These are phyloP conservation scores for Noccaea bulbosa DNA, from an alignment of 345 rosid genomes.

Conservation along the genomic window DNA sequence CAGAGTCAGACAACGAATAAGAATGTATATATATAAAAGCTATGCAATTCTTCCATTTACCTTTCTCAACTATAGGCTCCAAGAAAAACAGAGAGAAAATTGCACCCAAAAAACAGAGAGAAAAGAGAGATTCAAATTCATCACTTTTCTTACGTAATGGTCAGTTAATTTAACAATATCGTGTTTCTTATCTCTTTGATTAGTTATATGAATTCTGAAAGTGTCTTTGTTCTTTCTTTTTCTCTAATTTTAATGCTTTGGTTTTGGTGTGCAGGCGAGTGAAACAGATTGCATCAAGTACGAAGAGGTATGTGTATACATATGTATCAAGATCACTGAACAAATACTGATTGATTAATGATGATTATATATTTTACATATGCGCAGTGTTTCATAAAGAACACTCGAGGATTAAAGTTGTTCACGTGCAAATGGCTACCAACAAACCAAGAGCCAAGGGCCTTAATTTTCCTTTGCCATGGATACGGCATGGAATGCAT, in stretches of 20 bases:
- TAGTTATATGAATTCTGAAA: neutral
- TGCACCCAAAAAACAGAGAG: slow-evolving; percentile 2
- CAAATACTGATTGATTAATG: neutral
- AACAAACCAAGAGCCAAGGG: slow-evolving; percentile 57
- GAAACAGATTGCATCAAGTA: slow-evolving; percentile 33
- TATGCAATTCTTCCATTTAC: slow-evolving; percentile 22
- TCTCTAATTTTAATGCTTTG: neutral
- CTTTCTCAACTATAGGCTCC: slow-evolving; percentile 24
- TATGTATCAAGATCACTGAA: neutral
- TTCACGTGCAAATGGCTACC: slow-evolving; percentile 87
- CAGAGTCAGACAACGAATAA: slow-evolving; percentile 27
- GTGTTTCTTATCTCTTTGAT: slow-evolving; percentile 5
- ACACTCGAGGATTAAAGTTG: slow-evolving; percentile 67
- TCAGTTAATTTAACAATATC: slow-evolving; percentile 26
- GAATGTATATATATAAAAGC: neutral
- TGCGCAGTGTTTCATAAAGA: slow-evolving; percentile 58
- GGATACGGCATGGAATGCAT: slow-evolving; percentile 94
- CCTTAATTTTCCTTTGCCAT: slow-evolving; percentile 78
- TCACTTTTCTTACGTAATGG: slow-evolving; percentile 13
- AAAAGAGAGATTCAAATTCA: neutral
- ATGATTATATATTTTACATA: neutral
- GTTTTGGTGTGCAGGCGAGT: slow-evolving; percentile 29
- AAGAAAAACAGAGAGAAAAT: slow-evolving; percentile 3
- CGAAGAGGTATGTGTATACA: slow-evolving; percentile 26
- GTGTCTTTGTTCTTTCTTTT: neutral